Conservation (phyloP, 1,139 yeast genomes). For the Candida freyschussii region DNA sequence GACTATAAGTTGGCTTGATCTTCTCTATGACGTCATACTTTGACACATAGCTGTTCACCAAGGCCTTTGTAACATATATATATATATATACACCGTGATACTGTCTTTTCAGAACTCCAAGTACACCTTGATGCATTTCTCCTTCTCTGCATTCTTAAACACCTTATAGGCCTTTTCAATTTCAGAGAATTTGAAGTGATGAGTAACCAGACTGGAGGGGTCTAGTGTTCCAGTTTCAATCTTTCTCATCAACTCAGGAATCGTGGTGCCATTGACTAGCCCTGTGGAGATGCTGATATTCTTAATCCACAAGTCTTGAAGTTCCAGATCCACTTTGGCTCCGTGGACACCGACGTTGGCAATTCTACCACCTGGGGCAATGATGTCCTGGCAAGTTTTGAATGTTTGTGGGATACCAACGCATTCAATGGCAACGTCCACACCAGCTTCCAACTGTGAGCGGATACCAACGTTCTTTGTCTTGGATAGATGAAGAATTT, state of each 20-base stretch:
- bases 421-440: constrained; percentile 47
- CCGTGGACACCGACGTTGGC: constrained; percentile 48
- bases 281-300: constrained; percentile 41
- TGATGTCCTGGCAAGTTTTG: constrained; percentile 39
- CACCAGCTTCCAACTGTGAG: constrained; percentile 33
- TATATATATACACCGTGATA: too few relatives aligned
- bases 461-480: constrained; percentile 21
- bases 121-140: constrained; percentile 41
- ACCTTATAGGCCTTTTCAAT: constrained; percentile 39
- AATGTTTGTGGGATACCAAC: constrained; percentile 44
- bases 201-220: constrained; percentile 52
- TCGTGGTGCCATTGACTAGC: constrained; percentile 39
- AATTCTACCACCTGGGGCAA: constrained; percentile 43
- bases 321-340: constrained; percentile 35
- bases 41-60: too few relatives aligned
- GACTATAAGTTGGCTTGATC: too few relatives aligned
- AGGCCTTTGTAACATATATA: too few relatives aligned
- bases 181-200: constrained; percentile 53
- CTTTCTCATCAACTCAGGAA: constrained; percentile 31
- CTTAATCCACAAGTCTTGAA: constrained; percentile 43
- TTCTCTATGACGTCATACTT: too few relatives aligned
- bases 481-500: constrained; percentile 26
- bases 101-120: constrained; percentile 22
- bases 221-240: constrained; percentile 31
- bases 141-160: constrained; percentile 41